These are phyloP conservation scores for Murraya paniculata DNA, from an alignment of 345 rosid genomes.

Conservation along the genomic window DNA sequence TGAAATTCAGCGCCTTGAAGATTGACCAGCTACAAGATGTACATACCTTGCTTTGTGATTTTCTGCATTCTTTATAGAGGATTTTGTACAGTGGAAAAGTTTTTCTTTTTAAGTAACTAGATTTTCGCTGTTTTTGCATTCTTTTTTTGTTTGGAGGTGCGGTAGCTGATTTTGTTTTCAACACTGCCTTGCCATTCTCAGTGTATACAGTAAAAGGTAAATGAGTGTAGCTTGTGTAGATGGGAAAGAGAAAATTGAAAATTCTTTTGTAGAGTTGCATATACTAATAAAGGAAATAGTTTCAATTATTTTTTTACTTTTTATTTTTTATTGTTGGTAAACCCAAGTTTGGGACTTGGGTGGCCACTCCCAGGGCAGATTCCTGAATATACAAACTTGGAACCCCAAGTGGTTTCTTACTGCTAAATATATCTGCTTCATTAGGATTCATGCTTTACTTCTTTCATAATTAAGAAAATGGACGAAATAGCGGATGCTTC, in stretches of 20 bases:
- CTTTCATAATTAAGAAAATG: conserved; percentile 18
- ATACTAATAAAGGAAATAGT: neutral
- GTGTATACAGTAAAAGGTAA: neutral
- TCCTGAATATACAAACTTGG: neutral
- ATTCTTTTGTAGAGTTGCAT: conserved; percentile 3
- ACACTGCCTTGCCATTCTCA: neutral
- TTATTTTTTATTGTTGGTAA: neutral
- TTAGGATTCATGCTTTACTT: conserved; percentile 17
- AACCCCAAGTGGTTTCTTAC: conserved; percentile 9
- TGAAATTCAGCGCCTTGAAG: conserved; percentile 51
- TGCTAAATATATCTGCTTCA: conserved; percentile 7
- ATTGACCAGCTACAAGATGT: conserved; percentile 15
- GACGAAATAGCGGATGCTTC: neutral
- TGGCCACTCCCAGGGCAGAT: conserved; percentile 1
- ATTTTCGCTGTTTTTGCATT: neutral
- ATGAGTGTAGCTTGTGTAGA: neutral
- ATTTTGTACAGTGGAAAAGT: conserved; percentile 26
- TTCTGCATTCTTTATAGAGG: neutral
- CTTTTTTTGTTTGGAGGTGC: neutral
- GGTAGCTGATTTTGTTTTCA: neutral
- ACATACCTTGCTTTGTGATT: conserved; percentile 5
- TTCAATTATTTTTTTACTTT: neutral
- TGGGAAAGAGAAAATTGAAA: neutral
- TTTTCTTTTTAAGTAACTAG: neutral
- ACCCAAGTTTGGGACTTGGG: no score